Evolutionary conservation across 306 rosid genomes (phyloP).

Genomic region (Begonia fuchsioides): DNA sequence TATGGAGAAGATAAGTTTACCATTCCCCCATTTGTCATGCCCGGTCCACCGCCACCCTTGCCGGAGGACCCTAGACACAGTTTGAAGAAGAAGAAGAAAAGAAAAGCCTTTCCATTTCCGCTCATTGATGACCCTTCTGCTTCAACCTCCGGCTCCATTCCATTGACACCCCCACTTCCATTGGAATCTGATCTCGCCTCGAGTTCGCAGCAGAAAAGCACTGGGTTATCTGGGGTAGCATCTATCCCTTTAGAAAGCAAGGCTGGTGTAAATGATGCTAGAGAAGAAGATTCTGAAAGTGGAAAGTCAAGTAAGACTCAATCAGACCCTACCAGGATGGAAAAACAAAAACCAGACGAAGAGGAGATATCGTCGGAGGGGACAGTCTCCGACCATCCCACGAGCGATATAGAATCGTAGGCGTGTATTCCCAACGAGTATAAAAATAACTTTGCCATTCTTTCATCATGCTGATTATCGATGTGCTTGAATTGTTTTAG

Average conservation of each 20-base stretch:
- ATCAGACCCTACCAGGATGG: constrained; percentile 54
- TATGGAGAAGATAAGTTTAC: constrained; percentile 70
- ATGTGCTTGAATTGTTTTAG: constrained; percentile 88
- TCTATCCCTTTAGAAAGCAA: constrained; percentile 9
- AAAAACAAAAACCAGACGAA: constrained; percentile 38
- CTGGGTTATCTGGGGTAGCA: constrained; percentile 57
- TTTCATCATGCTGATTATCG: constrained; percentile 39
- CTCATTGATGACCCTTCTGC: constrained; percentile 30
- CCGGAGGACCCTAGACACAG: constrained; percentile 85
- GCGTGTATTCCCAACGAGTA: constrained; percentile 10
- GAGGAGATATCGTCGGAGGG: constrained; percentile 82
- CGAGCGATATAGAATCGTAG: constrained; percentile 55
- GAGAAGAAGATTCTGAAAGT: constrained; percentile 29
- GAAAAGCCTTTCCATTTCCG: constrained; percentile 22
- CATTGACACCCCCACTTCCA: constrained; percentile 37
- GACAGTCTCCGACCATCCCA: constrained; percentile 74
- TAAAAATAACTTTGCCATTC: constrained; percentile 34
- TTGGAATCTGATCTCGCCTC: constrained; percentile 39
- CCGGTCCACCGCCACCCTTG: constrained; percentile 70
- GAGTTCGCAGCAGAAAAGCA: constrained; percentile 22
- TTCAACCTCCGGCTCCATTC: constrained; percentile 57
- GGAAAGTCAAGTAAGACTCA: constrained; percentile 86
- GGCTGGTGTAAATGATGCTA: not conserved
- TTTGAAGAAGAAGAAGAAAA: constrained; percentile 54
- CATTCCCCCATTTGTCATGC: constrained; percentile 89